Evolutionary conservation across 148 eudicot species (phyloP).

Genomic region (Hydrangea macrophylla): DNA sequence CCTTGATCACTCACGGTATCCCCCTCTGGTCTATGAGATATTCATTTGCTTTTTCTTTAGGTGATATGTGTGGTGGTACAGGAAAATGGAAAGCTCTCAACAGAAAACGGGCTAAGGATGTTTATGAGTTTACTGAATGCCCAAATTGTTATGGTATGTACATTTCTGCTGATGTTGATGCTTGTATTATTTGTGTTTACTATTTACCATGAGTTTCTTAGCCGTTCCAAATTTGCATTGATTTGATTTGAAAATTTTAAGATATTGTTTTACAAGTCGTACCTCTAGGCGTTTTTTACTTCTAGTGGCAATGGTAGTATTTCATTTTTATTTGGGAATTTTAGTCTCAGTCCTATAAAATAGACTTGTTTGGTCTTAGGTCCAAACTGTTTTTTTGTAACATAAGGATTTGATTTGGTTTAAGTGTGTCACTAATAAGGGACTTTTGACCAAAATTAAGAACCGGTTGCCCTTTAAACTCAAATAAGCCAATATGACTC

Average conservation of each 20-base stretch:
- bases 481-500: too few species aligned
- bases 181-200: too few species aligned
- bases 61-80: constrained; percentile 99
- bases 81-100: constrained; percentile 99
- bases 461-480: too few species aligned
- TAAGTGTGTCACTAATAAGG: too few species aligned
- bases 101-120: constrained; percentile 95
- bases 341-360: neutral
- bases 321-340: neutral
- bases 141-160: constrained; percentile 88
- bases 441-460: too few species aligned
- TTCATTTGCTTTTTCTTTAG: constrained; percentile 56
- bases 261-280: neutral
- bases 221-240: neutral
- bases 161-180: constrained; percentile 8
- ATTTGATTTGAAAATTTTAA: neutral
- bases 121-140: constrained; percentile 92
- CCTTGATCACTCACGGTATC: neutral
- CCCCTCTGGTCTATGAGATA: constrained; percentile 30
- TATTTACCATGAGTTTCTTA: neutral
- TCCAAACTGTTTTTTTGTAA: too few species aligned
- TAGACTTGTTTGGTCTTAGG: too few species aligned
- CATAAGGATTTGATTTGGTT: too few species aligned
- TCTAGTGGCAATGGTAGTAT: neutral
- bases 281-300: neutral